Percentiles rank a stretch among this genome's conserved stretches.
phyloP scores from a whole-genome alignment of 2,329 filamentous ascomycete genomes.

The Pseudogymnoascus sp. region DNA sequence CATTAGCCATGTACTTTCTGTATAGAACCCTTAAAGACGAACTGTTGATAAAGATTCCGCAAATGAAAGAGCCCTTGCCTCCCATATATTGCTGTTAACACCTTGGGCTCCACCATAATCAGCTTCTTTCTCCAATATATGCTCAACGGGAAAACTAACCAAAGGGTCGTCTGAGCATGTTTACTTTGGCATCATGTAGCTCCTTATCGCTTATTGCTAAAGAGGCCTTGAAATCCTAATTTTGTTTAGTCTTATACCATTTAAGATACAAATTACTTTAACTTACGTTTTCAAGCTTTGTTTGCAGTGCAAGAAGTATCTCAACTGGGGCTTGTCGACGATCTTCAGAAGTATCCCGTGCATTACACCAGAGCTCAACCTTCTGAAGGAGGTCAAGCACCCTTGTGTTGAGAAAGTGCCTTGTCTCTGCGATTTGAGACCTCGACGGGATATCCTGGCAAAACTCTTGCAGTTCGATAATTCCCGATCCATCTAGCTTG shows the following conservation, averaged over 20 bases:
- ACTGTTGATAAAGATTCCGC: conserved; percentile 9
- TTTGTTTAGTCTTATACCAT: background rate
- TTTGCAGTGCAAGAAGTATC: conserved; percentile 9
- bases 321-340: conserved; percentile 4
- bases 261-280: background rate
- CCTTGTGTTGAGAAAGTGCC: conserved; percentile 12
- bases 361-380: conserved; percentile 13
- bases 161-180: conserved; percentile 9
- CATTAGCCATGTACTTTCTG: background rate
- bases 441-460: conserved; percentile 10
- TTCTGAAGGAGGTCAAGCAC: conserved; percentile 11
- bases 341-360: background rate
- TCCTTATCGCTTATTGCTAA: conserved; percentile 1
- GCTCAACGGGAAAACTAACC: background rate
- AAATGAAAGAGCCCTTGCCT: background rate
- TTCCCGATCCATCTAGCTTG: conserved; percentile 9
- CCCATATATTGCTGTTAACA: conserved; percentile 6
- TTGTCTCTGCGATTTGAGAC: conserved; percentile 13
- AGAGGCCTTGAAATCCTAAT: conserved; percentile 9
- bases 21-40: background rate
- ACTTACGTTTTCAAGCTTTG: conserved; percentile 9
- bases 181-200: conserved; percentile 3
- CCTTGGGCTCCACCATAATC: conserved; percentile 10
- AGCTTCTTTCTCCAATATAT: conserved; percentile 1
- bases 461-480: conserved; percentile 10